A percentile compares a stretch with the other conserved stretches of the same genome.
These are phyloP conservation scores for Mucor lusitanicus DNA, from an alignment of 371 early-diverging fungal species.

Conservation along the genomic window DNA sequence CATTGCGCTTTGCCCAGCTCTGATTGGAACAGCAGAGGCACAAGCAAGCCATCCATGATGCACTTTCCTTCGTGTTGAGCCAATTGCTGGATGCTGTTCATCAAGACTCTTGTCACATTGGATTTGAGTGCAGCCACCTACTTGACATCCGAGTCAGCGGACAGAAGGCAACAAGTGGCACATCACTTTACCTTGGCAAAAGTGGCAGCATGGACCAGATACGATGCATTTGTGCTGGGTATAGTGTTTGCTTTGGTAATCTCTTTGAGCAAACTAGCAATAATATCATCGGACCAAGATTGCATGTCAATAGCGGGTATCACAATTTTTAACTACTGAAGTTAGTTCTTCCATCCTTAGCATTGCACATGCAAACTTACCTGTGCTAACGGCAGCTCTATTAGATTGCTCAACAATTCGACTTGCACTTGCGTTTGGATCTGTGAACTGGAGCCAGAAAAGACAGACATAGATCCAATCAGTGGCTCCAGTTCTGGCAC, in stretches of 20 bases:
- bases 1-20: constrained; percentile 5
- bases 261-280: constrained; percentile 10
- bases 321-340: neutral
- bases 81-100: constrained; percentile 5
- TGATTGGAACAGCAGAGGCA: constrained; percentile 18
- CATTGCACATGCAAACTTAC: neutral
- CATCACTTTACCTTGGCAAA: constrained; percentile 15
- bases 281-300: constrained; percentile 19
- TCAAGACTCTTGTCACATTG: constrained; percentile 9
- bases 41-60: constrained; percentile 14
- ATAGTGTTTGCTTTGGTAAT: constrained; percentile 1
- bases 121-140: constrained; percentile 16
- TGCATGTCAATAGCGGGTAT: constrained; percentile 5
- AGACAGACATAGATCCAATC: neutral
- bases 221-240: neutral
- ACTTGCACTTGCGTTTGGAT: neutral
- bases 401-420: neutral
- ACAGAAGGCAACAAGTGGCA: neutral
- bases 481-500: neutral
- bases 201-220: neutral
- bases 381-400: neutral
- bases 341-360: neutral
- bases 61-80: constrained; percentile 8
- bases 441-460: constrained; percentile 4
- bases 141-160: too few relatives aligned